A percentile compares a stretch with the other conserved stretches of the same genome.
Evolutionary conservation across 2,329 filamentous ascomycete genomes (phyloP).

Genomic region (Phaeosphaeriaceae sp.): DNA sequence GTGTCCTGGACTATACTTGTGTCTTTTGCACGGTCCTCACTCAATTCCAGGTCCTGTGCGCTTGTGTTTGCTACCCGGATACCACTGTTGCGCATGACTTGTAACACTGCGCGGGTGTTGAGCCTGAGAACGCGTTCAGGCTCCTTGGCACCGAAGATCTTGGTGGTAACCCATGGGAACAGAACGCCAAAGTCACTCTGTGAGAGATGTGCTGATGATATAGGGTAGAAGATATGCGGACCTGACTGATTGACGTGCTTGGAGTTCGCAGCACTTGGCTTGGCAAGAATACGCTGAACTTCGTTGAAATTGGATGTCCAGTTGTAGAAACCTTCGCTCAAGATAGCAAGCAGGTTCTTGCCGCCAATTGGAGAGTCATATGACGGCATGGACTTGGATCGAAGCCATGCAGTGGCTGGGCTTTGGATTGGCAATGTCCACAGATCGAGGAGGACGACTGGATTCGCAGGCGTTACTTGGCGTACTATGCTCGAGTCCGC

Average conservation of each 20-base stretch:
- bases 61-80: conserved; percentile 53
- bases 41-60: conserved; percentile 49
- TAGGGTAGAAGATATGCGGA: conserved; percentile 77
- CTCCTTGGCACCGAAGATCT: conserved; percentile 65
- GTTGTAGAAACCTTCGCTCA: conserved; percentile 79
- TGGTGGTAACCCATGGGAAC: conserved; percentile 71
- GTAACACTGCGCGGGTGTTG: conserved; percentile 80
- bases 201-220: conserved; percentile 77
- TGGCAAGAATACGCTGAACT: conserved; percentile 71
- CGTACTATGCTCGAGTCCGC: conserved; percentile 62
- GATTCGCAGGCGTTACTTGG: conserved; percentile 73
- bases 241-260: conserved; percentile 46
- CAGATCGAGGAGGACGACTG: conserved; percentile 76
- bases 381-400: conserved; percentile 74
- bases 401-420: conserved; percentile 68
- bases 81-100: conserved; percentile 65
- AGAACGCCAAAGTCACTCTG: conserved; percentile 85
- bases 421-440: conserved; percentile 78
- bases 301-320: conserved; percentile 76
- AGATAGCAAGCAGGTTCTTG: conserved; percentile 70
- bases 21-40: conserved; percentile 20
- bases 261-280: conserved; percentile 58
- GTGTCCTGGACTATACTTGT: conserved; percentile 32
- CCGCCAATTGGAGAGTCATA: conserved; percentile 63
- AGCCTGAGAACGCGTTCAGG: conserved; percentile 82